A percentile compares a stretch with the other conserved stretches of the same genome.
Evolutionary conservation across 257 asterid genomes (phyloP).

Genomic region (Salvia rosmarinus): DNA sequence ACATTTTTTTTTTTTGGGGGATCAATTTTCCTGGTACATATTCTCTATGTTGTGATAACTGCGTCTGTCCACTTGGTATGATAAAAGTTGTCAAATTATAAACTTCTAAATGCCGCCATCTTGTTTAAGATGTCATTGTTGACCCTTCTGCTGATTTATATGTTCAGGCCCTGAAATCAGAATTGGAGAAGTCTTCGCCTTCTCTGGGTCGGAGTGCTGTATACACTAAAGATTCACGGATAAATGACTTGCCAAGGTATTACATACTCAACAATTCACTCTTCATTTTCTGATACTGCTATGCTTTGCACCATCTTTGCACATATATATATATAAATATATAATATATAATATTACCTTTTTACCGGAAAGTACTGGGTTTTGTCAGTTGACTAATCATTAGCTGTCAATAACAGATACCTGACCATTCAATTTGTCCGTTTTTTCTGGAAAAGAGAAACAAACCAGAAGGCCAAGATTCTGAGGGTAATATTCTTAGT

Average conservation of each 20-base stretch:
- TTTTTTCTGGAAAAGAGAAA: slow-evolving; percentile 98
- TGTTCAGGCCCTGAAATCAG: slow-evolving; percentile 88
- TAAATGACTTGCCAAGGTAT: slow-evolving; percentile 94
- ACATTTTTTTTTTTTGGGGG: not conserved
- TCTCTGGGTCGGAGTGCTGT: slow-evolving; percentile 93
- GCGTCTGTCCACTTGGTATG: slow-evolving; percentile 23
- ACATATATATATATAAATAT: not conserved
- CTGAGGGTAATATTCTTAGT: slow-evolving; percentile 66
- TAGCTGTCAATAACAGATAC: slow-evolving; percentile 60
- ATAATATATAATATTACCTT: not conserved
- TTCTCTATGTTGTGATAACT: not conserved
- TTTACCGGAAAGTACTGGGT: slow-evolving; percentile 7
- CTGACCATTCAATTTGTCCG: slow-evolving; percentile 95
- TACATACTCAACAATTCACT: slow-evolving; percentile 20
- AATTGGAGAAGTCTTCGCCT: slow-evolving; percentile 96
- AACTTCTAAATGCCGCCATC: slow-evolving; percentile 11
- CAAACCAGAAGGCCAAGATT: slow-evolving; percentile 98
- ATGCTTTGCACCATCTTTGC: slow-evolving; percentile 28
- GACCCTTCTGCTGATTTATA: slow-evolving; percentile 30
- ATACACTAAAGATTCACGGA: slow-evolving; percentile 81
- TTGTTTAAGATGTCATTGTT: slow-evolving; percentile 18
- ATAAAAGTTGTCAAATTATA: not conserved
- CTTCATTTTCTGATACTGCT: slow-evolving; percentile 24
- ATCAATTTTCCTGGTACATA: not conserved
- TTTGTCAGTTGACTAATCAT: slow-evolving; percentile 28